These are phyloP conservation scores for Pseudocercospora eumusae DNA, from an alignment of 2,329 filamentous ascomycete genomes.

Conservation along the genomic window DNA sequence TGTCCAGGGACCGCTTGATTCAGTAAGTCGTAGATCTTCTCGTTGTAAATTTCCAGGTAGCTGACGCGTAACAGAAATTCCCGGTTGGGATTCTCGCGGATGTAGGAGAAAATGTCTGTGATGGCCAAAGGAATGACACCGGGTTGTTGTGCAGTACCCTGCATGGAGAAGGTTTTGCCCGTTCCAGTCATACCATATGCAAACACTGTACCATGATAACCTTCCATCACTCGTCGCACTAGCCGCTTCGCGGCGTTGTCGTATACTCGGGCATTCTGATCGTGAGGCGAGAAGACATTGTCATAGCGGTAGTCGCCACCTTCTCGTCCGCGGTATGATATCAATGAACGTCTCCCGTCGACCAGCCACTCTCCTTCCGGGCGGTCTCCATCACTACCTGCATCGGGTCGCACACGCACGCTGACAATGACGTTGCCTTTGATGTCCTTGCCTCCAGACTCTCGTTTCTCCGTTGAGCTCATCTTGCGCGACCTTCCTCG, in stretches of 20 bases:
- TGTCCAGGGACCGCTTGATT: conserved; percentile 65
- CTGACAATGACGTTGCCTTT: conserved; percentile 97
- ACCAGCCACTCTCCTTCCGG: conserved; percentile 88
- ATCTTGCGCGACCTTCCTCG: conserved; percentile 49
- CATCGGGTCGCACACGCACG: conserved; percentile 86
- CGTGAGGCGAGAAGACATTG: conserved; percentile 92
- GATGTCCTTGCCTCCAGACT: conserved; percentile 59
- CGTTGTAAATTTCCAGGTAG: conserved; percentile 98
- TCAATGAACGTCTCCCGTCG: conserved; percentile 76
- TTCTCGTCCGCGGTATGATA: conserved; percentile 84
- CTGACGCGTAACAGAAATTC: conserved; percentile 95
- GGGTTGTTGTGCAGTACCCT: conserved; percentile 90
- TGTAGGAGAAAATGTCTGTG: conserved; percentile 98
- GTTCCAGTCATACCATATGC: conserved; percentile 99
- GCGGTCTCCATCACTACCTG: conserved; percentile 60
- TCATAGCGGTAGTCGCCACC: conserved; percentile 93
- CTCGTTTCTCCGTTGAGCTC: conserved; percentile 36
- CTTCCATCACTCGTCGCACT: conserved; percentile 96
- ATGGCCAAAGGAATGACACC: conserved; percentile 97
- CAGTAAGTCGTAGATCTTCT: conserved; percentile 91
- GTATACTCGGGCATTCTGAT: conserved; percentile 93
- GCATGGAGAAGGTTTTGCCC: conserved; percentile 99
- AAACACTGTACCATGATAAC: conserved; percentile 97
- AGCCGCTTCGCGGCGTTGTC: conserved; percentile 91
- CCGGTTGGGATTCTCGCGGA: conserved; percentile 89